Conservation (phyloP, 371 early-diverging fungal species). For the Batkoa obscura region DNA sequence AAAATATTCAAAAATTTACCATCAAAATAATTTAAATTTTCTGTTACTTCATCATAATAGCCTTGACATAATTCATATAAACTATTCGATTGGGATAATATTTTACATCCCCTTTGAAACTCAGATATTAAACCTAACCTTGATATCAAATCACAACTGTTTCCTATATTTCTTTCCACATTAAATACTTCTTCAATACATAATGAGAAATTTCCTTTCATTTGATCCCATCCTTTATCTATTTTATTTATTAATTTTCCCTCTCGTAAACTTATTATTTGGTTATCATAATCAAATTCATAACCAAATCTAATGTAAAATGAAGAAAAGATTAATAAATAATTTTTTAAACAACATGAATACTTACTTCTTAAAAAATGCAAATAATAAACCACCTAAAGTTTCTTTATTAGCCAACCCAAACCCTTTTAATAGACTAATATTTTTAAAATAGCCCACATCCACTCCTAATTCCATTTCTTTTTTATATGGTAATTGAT, state of each 20-base stretch:
- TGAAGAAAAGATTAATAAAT: too few species aligned
- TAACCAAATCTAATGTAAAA: conserved; percentile 21
- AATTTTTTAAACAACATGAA: not conserved
- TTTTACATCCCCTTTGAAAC: conserved; percentile 44
- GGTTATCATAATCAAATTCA: conserved; percentile 59
- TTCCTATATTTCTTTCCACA: conserved; percentile 63
- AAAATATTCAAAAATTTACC: too few species aligned
- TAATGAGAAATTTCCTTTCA: conserved; percentile 34
- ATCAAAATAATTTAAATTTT: too few species aligned
- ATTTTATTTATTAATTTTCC: conserved; percentile 49
- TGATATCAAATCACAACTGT: conserved; percentile 60
- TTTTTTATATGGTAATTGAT: conserved; percentile 23
- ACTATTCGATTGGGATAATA: conserved; percentile 23
- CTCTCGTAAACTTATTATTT: conserved; percentile 58
- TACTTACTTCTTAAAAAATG: conserved; percentile 50
- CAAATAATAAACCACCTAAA: conserved; percentile 57
- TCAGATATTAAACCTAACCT: conserved; percentile 56
- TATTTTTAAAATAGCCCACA: conserved; percentile 28
- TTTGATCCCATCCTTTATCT: conserved; percentile 61
- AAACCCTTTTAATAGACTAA: conserved; percentile 25
- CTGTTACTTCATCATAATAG: conserved; percentile 7
- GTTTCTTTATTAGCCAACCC: conserved; percentile 38
- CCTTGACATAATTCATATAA: conserved; percentile 20
- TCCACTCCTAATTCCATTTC: conserved; percentile 24
- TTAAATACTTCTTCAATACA: conserved; percentile 88